These are phyloP conservation scores for Calocybe gangraenosa DNA, from an alignment of 768 basidiomycete genomes.

Conservation along the genomic window DNA sequence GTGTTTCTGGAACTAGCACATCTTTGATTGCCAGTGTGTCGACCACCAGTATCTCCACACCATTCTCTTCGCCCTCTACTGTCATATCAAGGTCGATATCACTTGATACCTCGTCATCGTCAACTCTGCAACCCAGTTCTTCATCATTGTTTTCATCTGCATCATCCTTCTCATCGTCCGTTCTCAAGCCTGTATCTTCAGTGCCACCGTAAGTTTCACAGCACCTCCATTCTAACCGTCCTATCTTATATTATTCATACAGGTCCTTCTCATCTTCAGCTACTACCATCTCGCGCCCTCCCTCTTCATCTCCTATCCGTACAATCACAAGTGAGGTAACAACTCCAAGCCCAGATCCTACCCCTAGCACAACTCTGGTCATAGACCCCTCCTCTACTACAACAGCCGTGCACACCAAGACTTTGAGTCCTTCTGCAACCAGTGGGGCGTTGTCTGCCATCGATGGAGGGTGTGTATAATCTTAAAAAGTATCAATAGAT, in stretches of 20 bases:
- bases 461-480: slow-evolving; percentile 13
- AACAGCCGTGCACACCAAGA: slow-evolving; percentile 1
- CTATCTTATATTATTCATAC: background rate
- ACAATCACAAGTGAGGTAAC: background rate
- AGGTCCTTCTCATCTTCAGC: slow-evolving; percentile 5
- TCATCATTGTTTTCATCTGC: background rate
- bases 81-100: background rate
- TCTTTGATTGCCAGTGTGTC: background rate
- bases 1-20: background rate
- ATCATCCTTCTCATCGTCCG: background rate
- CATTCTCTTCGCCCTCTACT: background rate
- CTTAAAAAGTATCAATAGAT: background rate
- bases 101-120: background rate
- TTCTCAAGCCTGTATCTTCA: background rate
- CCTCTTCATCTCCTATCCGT: background rate
- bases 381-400: background rate
- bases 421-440: slow-evolving; percentile 2
- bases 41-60: slow-evolving; percentile 1
- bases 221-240: background rate
- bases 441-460: slow-evolving; percentile 6
- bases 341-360: background rate
- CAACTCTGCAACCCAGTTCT: background rate
- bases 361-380: slow-evolving; percentile 6
- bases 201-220: background rate
- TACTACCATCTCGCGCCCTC: background rate